Evolutionary conservation across 495 filamentous ascomycete species (phyloP).

Genomic region (Cercophora samala): DNA sequence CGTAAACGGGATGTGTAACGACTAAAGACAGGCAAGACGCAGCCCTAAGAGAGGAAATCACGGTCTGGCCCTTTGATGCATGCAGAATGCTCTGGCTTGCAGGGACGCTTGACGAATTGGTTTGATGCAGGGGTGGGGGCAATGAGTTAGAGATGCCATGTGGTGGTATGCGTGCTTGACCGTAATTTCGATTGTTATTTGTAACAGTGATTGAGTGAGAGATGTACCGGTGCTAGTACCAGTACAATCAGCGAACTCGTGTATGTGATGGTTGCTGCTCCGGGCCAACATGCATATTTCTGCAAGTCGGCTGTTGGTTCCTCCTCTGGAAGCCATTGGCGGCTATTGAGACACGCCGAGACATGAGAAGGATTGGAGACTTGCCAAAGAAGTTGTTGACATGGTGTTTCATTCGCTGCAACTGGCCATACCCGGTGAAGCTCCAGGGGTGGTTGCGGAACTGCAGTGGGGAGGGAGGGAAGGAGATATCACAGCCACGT

Average conservation of each 20-base stretch:
- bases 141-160: neutral
- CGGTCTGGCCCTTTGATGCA: neutral
- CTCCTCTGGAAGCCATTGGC: conserved; percentile 4
- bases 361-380: neutral
- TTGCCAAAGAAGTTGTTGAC: neutral
- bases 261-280: neutral
- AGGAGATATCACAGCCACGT: neutral
- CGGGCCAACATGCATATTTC: neutral
- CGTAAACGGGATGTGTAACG: neutral
- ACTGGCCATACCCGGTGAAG: neutral
- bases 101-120: neutral
- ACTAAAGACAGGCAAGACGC: neutral
- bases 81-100: neutral
- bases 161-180: neutral
- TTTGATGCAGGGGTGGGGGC: neutral
- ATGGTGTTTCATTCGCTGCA: neutral
- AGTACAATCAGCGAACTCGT: neutral
- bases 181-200: neutral
- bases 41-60: neutral
- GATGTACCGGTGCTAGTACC: neutral
- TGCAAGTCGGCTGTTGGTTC: conserved; percentile 17
- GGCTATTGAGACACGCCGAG: conserved; percentile 17
- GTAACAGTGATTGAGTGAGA: neutral
- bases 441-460: neutral
- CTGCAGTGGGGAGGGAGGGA: neutral